Conservation (phyloP, 441 rosid genomes). For the Croton laevigatus region DNA sequence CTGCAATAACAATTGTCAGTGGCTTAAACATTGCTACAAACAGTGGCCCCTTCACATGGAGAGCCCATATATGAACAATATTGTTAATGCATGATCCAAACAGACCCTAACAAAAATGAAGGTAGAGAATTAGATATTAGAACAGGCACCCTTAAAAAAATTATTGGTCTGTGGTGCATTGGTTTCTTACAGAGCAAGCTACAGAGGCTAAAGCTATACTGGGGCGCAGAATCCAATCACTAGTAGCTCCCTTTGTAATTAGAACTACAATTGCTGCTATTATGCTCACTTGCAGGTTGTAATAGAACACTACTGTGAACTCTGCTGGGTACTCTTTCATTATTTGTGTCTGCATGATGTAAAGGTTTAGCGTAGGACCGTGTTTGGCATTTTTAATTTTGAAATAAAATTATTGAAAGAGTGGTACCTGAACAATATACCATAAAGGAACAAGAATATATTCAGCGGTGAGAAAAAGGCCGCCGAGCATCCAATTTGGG, state of each 20-base stretch:
- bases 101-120: conserved; percentile 21
- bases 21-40: conserved; percentile 41
- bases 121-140: neutral
- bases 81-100: conserved; percentile 27
- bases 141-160: neutral
- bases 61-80: conserved; percentile 30
- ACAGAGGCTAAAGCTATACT: conserved; percentile 25
- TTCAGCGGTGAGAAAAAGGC: conserved; percentile 26
- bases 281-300: conserved; percentile 23
- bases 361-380: neutral
- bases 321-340: conserved; percentile 60
- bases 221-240: conserved; percentile 24
- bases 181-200: conserved; percentile 29
- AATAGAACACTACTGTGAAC: conserved; percentile 39
- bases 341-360: conserved; percentile 40
- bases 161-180: no score
- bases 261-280: conserved; percentile 21
- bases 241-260: conserved; percentile 21
- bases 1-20: conserved; percentile 28
- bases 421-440: conserved; percentile 29
- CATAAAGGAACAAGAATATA: conserved; percentile 27
- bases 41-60: conserved; percentile 32
- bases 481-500: conserved; percentile 29
- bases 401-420: no score
- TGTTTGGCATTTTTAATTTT: neutral